Evolutionary conservation across 306 rosid genomes (phyloP).

Genomic region (Castanea mollissima): DNA sequence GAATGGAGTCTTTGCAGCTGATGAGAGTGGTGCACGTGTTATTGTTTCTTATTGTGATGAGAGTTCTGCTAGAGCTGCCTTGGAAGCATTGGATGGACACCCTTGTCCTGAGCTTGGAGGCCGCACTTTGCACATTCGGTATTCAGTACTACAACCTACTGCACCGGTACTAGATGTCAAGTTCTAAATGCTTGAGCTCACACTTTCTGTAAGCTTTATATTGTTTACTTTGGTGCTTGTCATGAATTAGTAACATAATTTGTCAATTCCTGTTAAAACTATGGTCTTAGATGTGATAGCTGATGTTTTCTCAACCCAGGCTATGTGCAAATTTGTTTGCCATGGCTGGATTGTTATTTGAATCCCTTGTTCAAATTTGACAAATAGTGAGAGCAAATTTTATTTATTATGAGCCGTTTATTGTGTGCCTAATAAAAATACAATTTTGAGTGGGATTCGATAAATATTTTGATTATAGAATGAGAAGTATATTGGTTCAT

Average conservation of each 20-base stretch:
- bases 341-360: neutral
- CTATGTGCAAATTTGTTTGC: neutral
- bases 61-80: slow-evolving; percentile 55
- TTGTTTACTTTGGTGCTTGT: neutral
- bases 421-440: neutral
- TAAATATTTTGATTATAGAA: neutral
- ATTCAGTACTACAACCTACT: slow-evolving; percentile 60
- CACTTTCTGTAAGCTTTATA: neutral
- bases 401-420: neutral
- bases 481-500: neutral
- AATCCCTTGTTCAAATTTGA: neutral
- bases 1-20: slow-evolving; percentile 67
- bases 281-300: neutral
- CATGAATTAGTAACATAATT: neutral
- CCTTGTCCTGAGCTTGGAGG: slow-evolving; percentile 66
- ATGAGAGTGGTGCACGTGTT: slow-evolving; percentile 79
- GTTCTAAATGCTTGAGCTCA: neutral
- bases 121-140: slow-evolving; percentile 69
- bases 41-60: slow-evolving; percentile 55
- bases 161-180: slow-evolving; percentile 33
- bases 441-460: neutral
- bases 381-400: neutral
- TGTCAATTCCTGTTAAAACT: neutral
- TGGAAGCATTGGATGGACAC: slow-evolving; percentile 55
- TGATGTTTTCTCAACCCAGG: neutral